Base-by-base conservation (phyloP, 257 asterid species). In the Gentiana dahurica region DNA sequence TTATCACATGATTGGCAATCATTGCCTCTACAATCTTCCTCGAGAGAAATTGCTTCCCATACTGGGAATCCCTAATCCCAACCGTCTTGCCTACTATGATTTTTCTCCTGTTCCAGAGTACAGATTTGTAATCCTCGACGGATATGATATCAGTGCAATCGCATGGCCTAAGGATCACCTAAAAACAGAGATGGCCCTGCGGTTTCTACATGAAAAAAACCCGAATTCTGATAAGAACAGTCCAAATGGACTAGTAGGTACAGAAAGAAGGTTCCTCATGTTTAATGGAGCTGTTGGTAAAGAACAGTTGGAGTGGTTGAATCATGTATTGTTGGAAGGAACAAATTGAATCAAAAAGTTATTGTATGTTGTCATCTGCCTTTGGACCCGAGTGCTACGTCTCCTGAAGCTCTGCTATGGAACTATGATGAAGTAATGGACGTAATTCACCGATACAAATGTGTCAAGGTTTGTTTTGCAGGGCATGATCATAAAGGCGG, bases 1-100 rank as follows among this genome's bases (percentile, higher is more conserved):
- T 8, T 79, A 81, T 70, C 97, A 92, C 89, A 80, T 88, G 93
- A 92, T 88, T 51, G 98, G 99, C 32, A 92, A 88, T 37, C 99
- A 92, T 67, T 85, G 97, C 71, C 95, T 92, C 35, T 92, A 92
- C 75, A 92, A 92, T 74, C 94, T 92, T 69, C 94, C 97, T 53
- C 94, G 97, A 11, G 93, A 85, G 45, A 66, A 74, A 12, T 55
- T 92, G 63, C 94, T 85, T 59, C 97, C 95, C 6, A 34, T 85
- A 34, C 57, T 92, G 67, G 81, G 80, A 66, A 83, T 92, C 67
- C 73, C 68, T 5, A 62, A 76, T 11, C 53, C 32, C 10, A 69
- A 78, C 34, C 63, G 73, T 24, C 65, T 15, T 58, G 97, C 95
- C 60, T 92, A 85, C 62, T 92, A 85, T 54, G 99, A 92, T 53